A percentile compares a stretch with the other conserved stretches of the same genome.
Evolutionary conservation across 306 rosid species (phyloP).

Genomic region (Vigna reflexopilosa): DNA sequence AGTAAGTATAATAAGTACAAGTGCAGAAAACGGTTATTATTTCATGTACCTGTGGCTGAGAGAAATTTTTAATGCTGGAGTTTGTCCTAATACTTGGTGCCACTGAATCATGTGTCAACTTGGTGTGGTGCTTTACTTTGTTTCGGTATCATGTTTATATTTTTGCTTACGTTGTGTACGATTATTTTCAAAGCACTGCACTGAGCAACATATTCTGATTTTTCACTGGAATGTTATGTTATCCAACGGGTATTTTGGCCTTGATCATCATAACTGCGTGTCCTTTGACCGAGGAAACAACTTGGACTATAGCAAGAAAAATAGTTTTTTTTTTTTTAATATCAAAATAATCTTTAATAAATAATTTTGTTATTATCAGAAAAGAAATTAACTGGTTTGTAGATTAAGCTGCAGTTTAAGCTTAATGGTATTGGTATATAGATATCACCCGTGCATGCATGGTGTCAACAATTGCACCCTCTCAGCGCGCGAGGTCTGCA

Average conservation of each 20-base stretch:
- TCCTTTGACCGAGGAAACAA: slow-evolving; percentile 38
- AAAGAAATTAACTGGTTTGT: background rate
- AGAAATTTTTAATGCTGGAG: slow-evolving; percentile 11
- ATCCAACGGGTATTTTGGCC: slow-evolving; percentile 27
- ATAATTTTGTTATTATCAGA: slow-evolving; percentile 10
- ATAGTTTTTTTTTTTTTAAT: no score
- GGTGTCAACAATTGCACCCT: slow-evolving; percentile 27
- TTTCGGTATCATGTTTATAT: background rate
- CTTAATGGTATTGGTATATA: background rate
- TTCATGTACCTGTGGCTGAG: slow-evolving; percentile 35
- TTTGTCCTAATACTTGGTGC: slow-evolving; percentile 40
- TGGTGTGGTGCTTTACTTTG: slow-evolving; percentile 20
- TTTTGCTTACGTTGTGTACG: background rate
- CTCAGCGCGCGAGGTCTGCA: no score
- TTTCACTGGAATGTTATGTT: slow-evolving; percentile 33
- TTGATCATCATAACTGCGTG: slow-evolving; percentile 8
- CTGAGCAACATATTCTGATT: slow-evolving; percentile 23
- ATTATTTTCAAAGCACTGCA: background rate
- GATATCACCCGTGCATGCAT: slow-evolving; percentile 14
- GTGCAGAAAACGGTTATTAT: slow-evolving; percentile 34
- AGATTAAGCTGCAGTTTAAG: background rate
- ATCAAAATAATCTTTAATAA: background rate
- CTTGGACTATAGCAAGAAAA: background rate
- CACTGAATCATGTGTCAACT: slow-evolving; percentile 34
- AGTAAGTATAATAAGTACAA: slow-evolving; percentile 33